phyloP scores from a whole-genome alignment of 306 rosid genomes.

The Cucumis cinereus region DNA sequence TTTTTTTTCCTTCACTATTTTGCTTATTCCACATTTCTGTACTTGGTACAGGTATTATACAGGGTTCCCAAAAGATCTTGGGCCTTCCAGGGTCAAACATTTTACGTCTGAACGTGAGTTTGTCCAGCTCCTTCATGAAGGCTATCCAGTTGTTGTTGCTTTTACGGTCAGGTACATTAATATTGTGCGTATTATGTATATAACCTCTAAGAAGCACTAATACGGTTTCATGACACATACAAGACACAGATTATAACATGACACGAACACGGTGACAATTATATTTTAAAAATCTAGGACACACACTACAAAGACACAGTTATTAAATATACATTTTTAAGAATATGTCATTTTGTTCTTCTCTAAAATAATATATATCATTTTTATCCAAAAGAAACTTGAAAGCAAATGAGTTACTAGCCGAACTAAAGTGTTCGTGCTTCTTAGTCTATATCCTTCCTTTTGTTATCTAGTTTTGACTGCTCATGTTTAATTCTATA shows the following conservation, averaged over 20 bases:
- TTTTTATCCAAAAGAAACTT: too few relatives aligned
- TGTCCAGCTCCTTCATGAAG: constrained; percentile 79
- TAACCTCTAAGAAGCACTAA: not conserved
- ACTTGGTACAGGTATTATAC: constrained; percentile 54
- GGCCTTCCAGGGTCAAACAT: constrained; percentile 72
- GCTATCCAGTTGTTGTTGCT: constrained; percentile 72
- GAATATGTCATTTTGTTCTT: too few relatives aligned
- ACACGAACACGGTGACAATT: too few relatives aligned
- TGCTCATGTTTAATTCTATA: constrained; percentile 23
- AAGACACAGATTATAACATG: too few relatives aligned
- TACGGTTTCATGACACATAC: too few relatives aligned
- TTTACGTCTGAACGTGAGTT: constrained; percentile 88
- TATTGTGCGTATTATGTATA: not conserved
- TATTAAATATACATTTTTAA: too few relatives aligned
- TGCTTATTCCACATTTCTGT: not conserved
- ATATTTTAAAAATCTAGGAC: too few relatives aligned
- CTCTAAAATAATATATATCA: too few relatives aligned
- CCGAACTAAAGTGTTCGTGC: too few relatives aligned
- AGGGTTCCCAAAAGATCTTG: constrained; percentile 83
- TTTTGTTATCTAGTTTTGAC: constrained; percentile 10
- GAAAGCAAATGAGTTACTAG: too few relatives aligned
- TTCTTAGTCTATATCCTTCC: not conserved
- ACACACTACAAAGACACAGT: too few relatives aligned
- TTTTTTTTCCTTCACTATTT: not conserved
- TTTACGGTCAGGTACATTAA: constrained; percentile 58